Evolutionary conservation across 2,329 filamentous ascomycete species (phyloP).

Genomic region (Talaromyces sp.): DNA sequence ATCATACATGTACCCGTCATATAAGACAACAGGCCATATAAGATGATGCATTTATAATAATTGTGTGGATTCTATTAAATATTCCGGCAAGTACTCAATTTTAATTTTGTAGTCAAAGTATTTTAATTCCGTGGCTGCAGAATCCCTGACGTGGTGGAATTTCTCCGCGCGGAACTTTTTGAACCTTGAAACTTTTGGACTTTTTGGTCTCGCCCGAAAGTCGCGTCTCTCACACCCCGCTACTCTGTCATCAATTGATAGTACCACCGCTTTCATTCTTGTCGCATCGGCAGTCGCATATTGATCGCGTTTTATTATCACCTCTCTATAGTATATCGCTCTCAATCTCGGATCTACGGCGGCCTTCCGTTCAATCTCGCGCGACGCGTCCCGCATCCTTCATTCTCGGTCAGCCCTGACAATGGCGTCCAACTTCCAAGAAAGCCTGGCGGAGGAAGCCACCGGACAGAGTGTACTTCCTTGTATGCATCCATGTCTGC

Average conservation of each 20-base stretch:
- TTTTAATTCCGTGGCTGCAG: too few relatives aligned
- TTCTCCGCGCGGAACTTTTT: too few relatives aligned
- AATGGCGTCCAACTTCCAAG: conserved; percentile 5
- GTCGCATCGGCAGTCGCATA: not conserved
- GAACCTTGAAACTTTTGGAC: too few relatives aligned
- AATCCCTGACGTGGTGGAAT: too few relatives aligned
- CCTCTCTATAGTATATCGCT: not conserved
- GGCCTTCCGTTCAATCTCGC: not conserved
- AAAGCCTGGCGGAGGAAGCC: conserved; percentile 2
- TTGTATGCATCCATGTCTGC: not conserved
- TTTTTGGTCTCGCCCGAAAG: not conserved
- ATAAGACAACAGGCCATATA: too few relatives aligned
- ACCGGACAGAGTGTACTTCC: conserved; percentile 12
- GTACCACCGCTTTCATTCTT: not conserved
- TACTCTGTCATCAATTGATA: too few relatives aligned
- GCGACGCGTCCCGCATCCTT: not conserved
- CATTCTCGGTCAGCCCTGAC: not conserved
- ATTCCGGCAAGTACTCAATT: too few relatives aligned
- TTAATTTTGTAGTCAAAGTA: too few relatives aligned
- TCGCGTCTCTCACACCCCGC: not conserved
- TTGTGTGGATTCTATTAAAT: too few relatives aligned
- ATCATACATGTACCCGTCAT: too few relatives aligned
- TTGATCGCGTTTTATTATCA: not conserved
- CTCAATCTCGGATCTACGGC: not conserved
- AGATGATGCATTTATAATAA: too few relatives aligned